These are phyloP conservation scores for Suillus weaverae DNA, from an alignment of 768 basidiomycete species.

Conservation along the genomic window DNA sequence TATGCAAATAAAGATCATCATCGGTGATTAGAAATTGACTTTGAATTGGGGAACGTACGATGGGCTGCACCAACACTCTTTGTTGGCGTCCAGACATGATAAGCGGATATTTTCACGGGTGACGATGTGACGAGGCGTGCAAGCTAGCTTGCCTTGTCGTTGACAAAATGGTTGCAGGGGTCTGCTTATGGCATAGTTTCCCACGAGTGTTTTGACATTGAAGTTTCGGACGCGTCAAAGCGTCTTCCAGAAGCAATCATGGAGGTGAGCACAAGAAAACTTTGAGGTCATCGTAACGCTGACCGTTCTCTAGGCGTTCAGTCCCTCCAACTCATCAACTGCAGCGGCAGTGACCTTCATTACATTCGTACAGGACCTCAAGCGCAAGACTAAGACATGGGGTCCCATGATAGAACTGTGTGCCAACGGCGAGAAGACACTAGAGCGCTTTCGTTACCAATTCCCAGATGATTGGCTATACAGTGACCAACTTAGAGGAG, in stretches of 20 bases:
- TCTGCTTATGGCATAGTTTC: constrained; percentile 24
- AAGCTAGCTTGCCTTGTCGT: not conserved
- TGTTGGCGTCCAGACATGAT: constrained; percentile 91
- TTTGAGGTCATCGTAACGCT: not conserved
- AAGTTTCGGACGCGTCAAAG: constrained; percentile 19
- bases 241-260: constrained; percentile 24
- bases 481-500: constrained; percentile 93
- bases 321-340: constrained; percentile 86
- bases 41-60: constrained; percentile 57
- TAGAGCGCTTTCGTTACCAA: constrained; percentile 95
- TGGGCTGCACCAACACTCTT: constrained; percentile 99
- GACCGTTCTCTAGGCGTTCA: constrained; percentile 50
- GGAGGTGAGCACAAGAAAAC: constrained; percentile 24
- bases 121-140: constrained; percentile 8
- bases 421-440: constrained; percentile 92
- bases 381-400: constrained; percentile 96
- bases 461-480: constrained; percentile 98
- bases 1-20: constrained; percentile 32
- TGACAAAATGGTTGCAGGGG: constrained; percentile 1
- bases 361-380: constrained; percentile 98
- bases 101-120: constrained; percentile 16
- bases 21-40: not conserved
- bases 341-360: constrained; percentile 98
- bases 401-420: constrained; percentile 94
- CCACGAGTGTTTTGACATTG: constrained; percentile 16